Conservation (phyloP, 805 yeast genomes). For the Vanderwaltozyma verrucispora region DNA sequence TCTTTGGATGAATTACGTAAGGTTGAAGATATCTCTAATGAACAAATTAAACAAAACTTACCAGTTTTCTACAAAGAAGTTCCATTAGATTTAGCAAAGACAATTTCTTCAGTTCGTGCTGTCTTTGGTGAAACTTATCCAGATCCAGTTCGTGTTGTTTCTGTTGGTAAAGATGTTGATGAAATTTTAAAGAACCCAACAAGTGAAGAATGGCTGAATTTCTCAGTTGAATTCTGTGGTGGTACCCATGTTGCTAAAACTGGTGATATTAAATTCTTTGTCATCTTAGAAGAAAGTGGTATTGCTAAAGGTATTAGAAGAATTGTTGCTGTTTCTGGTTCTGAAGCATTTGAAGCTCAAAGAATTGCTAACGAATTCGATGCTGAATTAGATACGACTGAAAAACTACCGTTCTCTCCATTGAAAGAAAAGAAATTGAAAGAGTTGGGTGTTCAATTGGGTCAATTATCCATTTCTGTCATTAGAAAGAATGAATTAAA, state of each 20-base stretch:
- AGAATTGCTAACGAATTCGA: conserved; percentile 67
- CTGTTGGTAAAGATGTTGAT: conserved; percentile 85
- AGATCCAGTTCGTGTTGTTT: conserved; percentile 96
- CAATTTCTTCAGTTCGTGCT: conserved; percentile 83
- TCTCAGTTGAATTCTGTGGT: conserved; percentile 95
- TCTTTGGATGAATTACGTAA: conserved; percentile 56
- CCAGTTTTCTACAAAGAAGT: conserved; percentile 80
- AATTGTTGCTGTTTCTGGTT: conserved; percentile 93
- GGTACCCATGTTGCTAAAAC: conserved; percentile 95
- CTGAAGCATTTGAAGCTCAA: conserved; percentile 85
- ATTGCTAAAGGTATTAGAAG: conserved; percentile 98
- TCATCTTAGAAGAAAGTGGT: conserved; percentile 89
- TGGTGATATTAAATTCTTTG: conserved; percentile 84
- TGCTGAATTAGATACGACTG: conserved; percentile 47
- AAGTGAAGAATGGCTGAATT: conserved; percentile 62
- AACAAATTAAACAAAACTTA: conserved; percentile 58
- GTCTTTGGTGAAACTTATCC: conserved; percentile 99
- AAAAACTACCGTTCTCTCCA: conserved; percentile 57
- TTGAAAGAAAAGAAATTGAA: conserved; percentile 74
- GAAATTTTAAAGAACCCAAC: conserved; percentile 64
- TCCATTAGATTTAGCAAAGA: conserved; percentile 57
- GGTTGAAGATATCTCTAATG: conserved; percentile 67
- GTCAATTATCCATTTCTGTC: conserved; percentile 73
- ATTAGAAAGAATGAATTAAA: conserved; percentile 67
- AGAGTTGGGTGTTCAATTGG: conserved; percentile 73